A percentile compares a stretch with the other conserved stretches of the same genome.
Conservation (phyloP, 208 protist species). For the Trypanosoma congolense region DNA sequence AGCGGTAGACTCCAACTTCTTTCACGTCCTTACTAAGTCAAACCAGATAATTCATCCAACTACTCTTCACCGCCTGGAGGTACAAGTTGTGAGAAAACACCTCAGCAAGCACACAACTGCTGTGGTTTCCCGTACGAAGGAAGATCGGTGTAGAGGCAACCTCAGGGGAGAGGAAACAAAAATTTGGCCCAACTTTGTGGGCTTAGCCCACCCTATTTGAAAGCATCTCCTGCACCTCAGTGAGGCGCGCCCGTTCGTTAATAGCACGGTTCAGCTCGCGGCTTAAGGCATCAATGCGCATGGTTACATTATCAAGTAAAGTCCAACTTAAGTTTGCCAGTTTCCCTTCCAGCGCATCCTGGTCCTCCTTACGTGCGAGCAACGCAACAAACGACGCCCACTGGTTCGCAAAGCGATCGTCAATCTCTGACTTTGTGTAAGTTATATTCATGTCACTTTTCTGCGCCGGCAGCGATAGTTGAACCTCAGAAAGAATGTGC, state of each 20-base stretch:
- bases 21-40: too few relatives aligned
- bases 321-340: conserved; percentile 38
- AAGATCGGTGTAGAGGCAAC: too few relatives aligned
- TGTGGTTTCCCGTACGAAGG: too few relatives aligned
- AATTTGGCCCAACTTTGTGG: not conserved
- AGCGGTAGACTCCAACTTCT: too few relatives aligned
- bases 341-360: conserved; percentile 49
- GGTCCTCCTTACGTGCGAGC: conserved; percentile 65
- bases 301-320: conserved; percentile 35
- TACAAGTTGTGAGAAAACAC: too few relatives aligned
- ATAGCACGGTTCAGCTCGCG: conserved; percentile 37
- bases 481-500: not conserved
- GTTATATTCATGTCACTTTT: not conserved
- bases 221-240: conserved; percentile 55
- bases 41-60: too few relatives aligned
- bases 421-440: conserved; percentile 44
- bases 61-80: too few relatives aligned
- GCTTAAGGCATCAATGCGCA: conserved; percentile 28
- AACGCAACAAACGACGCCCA: conserved; percentile 59
- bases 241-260: conserved; percentile 50
- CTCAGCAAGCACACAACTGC: too few relatives aligned
- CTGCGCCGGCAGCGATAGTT: not conserved
- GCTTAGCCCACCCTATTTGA: not conserved
- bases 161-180: too few relatives aligned
- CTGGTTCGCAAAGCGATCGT: conserved; percentile 70